Base-by-base conservation (phyloP, 1,284 basidiomycete genomes). In the Calocybe gambosa region DNA sequence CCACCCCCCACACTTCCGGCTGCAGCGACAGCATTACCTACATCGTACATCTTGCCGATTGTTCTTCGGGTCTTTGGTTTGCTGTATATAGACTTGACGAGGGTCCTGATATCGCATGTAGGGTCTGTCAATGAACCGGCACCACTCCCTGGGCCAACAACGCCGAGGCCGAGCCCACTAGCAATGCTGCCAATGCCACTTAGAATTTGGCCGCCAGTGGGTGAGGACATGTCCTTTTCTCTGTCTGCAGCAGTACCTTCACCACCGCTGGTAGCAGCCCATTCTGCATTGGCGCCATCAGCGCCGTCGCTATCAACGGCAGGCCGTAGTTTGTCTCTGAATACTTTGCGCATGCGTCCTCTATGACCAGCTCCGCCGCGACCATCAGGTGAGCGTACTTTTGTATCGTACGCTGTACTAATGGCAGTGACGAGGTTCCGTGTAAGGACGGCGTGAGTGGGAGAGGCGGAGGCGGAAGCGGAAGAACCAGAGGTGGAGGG, bases 301-400 rank as follows among this genome's bases (percentile, higher is more conserved):
- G 57, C 57, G 12, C 56, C 55, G 23, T 36, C 18, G 33, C 44
- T 36, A 18, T 53, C 57, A 10, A 47, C 56, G 12, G 58, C 61
- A 12, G 55, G 61, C 15, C 56, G 55, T 1, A 68, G 51, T 39
- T 64, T 67, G 33, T 56, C 62, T 48, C 64, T 59, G 29, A 86
- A 68, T 19, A 75, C 80, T 23, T 78, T 50, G 13, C 56, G 50
- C 18, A 57, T 52, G 34, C 54, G 54, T 10, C 41, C 37, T 2
- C 46, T 43, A 5, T 43, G 74, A 41, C 80, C 77, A 8, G 82
- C 78, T 50, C 77, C 80, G n/a, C 31, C n/a, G 49, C 81, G 77
- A 7, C 75, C 65, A 47, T 84, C 83, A 33, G 69, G 64, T 50
- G 72, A 67, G 42, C 75, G 71, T 25, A 66, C 60, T 46, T 71